These are phyloP conservation scores for Rhizopogon sp. DNA, from an alignment of 768 basidiomycete genomes.

Conservation along the genomic window DNA sequence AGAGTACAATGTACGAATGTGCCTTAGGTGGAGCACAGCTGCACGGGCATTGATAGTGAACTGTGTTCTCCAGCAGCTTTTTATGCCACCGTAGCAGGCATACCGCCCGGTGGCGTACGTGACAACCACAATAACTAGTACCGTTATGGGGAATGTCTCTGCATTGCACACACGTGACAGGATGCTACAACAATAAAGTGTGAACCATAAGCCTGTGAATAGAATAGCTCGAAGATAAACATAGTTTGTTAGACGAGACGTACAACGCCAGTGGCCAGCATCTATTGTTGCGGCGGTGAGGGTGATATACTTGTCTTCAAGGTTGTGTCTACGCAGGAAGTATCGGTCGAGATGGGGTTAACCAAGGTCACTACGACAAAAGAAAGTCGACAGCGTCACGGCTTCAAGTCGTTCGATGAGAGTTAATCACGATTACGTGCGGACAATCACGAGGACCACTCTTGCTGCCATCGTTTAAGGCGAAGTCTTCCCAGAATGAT, in stretches of 20 bases:
- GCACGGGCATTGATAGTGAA: constrained; percentile 10
- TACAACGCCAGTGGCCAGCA: background rate
- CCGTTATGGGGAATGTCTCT: constrained; percentile 10
- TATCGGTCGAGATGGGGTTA: too few species aligned
- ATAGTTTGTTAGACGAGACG: background rate
- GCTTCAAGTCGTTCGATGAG: background rate
- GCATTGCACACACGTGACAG: background rate
- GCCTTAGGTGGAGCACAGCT: constrained; percentile 24
- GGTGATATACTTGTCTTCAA: background rate
- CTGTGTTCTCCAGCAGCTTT: constrained; percentile 6
- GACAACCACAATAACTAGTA: constrained; percentile 18
- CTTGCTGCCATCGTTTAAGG: constrained; percentile 21
- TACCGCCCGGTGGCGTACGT: constrained; percentile 7
- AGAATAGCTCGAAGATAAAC: constrained; percentile 17
- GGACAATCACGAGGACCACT: background rate
- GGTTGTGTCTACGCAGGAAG: background rate
- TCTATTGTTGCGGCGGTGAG: background rate
- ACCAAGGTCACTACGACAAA: background rate
- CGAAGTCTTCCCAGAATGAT: constrained; percentile 46
- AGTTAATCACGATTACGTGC: background rate
- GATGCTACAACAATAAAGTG: background rate
- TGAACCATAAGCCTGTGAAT: background rate
- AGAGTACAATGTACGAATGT: constrained; percentile 5
- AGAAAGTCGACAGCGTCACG: too few species aligned
- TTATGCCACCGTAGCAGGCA: constrained; percentile 11